Percentiles rank a stretch among this genome's conserved stretches.
phyloP scores from a whole-genome alignment of 257 asterid genomes.

The Penstemon newberryi region DNA sequence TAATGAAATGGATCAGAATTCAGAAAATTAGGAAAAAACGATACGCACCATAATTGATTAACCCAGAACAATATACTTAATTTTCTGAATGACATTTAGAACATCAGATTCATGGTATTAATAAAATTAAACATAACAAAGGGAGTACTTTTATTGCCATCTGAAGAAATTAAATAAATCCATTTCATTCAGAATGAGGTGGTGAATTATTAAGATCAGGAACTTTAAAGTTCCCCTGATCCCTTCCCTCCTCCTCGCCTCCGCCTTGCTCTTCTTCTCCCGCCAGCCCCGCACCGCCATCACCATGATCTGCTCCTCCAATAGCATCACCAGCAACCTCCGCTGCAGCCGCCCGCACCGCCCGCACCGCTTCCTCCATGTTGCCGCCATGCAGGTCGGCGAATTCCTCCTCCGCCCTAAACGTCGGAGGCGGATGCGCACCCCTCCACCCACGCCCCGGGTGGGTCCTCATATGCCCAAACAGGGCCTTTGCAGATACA shows the following conservation, averaged over 20 bases:
- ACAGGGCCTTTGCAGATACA: constrained; percentile 24
- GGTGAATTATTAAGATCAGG: constrained; percentile 31
- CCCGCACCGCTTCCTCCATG: background rate
- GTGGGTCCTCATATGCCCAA: constrained; percentile 48
- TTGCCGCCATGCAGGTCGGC: constrained; percentile 12
- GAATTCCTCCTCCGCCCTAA: constrained; percentile 39
- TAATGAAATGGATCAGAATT: no score
- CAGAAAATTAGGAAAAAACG: no score
- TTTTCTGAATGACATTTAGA: no score
- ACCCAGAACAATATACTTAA: no score
- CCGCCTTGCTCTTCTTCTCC: background rate
- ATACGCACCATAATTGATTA: no score
- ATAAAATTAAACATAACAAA: no score
- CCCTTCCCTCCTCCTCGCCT: background rate
- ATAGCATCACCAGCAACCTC: background rate
- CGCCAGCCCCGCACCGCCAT: background rate
- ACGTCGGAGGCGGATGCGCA: constrained; percentile 37
- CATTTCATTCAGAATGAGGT: background rate
- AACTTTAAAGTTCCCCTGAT: background rate
- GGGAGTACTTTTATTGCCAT: no score
- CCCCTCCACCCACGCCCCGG: constrained; percentile 45
- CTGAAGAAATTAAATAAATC: no score
- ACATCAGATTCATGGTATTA: no score
- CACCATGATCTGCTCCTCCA: background rate
- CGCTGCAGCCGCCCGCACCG: background rate